A percentile compares a stretch with the other conserved stretches of the same genome.
Evolutionary conservation across 192 early-diverging fungal species (phyloP).

Genomic region (Spinellus fusiger): DNA sequence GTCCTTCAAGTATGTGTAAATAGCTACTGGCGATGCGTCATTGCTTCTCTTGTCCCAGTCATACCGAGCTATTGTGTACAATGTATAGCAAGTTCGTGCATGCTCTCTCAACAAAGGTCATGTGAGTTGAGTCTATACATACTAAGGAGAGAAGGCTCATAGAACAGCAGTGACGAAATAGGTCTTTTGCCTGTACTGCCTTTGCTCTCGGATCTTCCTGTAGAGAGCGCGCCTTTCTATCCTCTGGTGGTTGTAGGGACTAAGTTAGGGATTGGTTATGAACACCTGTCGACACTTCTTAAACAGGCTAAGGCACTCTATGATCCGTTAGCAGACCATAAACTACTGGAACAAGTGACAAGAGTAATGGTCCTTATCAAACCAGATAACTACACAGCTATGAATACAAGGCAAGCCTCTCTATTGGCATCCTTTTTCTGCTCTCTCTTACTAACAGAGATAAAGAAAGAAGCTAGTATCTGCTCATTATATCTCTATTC

Average conservation of each 20-base stretch:
- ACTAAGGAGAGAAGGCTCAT: no score
- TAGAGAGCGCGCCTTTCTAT: neutral
- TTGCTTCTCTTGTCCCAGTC: neutral
- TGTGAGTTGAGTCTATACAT: neutral
- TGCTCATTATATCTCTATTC: conserved; percentile 18
- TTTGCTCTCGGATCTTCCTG: neutral
- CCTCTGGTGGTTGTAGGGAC: conserved; percentile 12
- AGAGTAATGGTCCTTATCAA: conserved; percentile 40
- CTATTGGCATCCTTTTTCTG: neutral
- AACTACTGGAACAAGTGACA: conserved; percentile 16
- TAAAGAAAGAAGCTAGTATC: conserved; percentile 39
- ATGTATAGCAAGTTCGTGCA: neutral
- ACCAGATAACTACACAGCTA: conserved; percentile 44
- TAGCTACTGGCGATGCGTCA: no score
- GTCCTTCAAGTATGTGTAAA: no score
- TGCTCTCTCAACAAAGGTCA: neutral
- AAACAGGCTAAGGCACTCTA: conserved; percentile 5
- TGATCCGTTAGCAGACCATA: neutral
- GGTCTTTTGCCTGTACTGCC: conserved; percentile 10
- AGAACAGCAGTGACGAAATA: conserved; percentile 20
- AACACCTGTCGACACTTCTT: neutral
- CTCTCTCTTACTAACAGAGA: neutral
- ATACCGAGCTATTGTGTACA: neutral
- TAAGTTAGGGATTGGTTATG: conserved; percentile 14
- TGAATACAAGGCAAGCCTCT: conserved; percentile 37